phyloP scores from a whole-genome alignment of 495 filamentous ascomycete genomes.

The Lasiosphaeria miniovina region DNA sequence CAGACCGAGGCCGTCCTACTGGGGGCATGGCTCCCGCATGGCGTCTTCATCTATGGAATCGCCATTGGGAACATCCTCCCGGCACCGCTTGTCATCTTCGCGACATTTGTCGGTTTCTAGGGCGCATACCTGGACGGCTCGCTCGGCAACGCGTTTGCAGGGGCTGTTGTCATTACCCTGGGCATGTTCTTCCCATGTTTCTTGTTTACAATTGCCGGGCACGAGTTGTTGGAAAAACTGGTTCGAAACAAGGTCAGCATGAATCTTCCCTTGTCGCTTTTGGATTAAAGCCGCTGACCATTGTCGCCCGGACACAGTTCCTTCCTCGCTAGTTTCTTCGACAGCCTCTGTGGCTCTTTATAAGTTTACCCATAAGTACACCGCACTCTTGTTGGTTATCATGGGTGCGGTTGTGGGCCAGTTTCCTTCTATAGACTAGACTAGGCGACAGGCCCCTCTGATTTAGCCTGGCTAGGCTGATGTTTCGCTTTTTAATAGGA shows the following conservation, averaged over 20 bases:
- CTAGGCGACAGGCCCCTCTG: too few species aligned
- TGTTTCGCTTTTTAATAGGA: too few species aligned
- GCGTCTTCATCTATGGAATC: slow-evolving; percentile 15
- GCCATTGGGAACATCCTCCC: slow-evolving; percentile 16
- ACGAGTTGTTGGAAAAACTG: slow-evolving; percentile 17
- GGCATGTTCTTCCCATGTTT: slow-evolving; percentile 17
- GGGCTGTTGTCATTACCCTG: slow-evolving; percentile 11
- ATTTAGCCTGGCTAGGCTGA: too few species aligned
- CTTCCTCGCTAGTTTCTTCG: slow-evolving; percentile 17
- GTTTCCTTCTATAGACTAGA: slow-evolving; percentile 28
- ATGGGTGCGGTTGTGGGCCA: slow-evolving; percentile 29
- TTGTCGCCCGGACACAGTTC: slow-evolving; percentile 8
- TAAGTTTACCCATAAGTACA: slow-evolving; percentile 34
- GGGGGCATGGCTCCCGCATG: slow-evolving; percentile 16
- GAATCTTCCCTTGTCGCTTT: background rate
- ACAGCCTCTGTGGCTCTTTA: slow-evolving; percentile 26
- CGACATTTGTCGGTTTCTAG: slow-evolving; percentile 13
- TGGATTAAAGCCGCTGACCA: background rate
- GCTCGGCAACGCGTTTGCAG: slow-evolving; percentile 11
- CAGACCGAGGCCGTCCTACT: slow-evolving; percentile 16
- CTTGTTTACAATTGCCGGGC: slow-evolving; percentile 16
- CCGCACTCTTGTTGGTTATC: slow-evolving; percentile 22
- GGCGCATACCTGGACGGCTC: slow-evolving; percentile 12
- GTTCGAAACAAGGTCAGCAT: slow-evolving; percentile 11
- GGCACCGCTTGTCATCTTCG: slow-evolving; percentile 14